Conservation (phyloP, 306 rosid genomes). For the Cicer cuneatum region DNA sequence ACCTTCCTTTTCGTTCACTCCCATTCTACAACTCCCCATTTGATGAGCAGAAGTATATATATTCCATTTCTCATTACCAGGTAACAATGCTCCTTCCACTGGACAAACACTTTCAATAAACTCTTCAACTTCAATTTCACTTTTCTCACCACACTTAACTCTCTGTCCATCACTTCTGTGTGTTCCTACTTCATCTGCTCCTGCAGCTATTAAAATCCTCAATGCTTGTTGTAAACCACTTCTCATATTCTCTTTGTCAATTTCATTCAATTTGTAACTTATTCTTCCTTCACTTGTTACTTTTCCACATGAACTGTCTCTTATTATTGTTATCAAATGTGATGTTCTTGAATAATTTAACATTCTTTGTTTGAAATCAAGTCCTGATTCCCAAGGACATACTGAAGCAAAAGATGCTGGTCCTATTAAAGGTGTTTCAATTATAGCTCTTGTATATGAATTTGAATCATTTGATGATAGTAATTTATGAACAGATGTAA, state of each 20-base stretch:
- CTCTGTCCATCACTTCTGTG: constrained; percentile 57
- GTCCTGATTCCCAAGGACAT: constrained; percentile 73
- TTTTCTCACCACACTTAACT: constrained; percentile 28
- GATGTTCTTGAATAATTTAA: constrained; percentile 67
- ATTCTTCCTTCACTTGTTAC: constrained; percentile 65
- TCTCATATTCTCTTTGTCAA: constrained; percentile 45
- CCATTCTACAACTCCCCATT: constrained; percentile 88
- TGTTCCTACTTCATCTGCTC: constrained; percentile 54
- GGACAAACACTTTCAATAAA: constrained; percentile 48
- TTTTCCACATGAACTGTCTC: constrained; percentile 64
- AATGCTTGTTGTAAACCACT: constrained; percentile 44
- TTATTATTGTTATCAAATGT: constrained; percentile 66
- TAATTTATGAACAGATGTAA: constrained; percentile 71
- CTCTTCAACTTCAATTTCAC: constrained; percentile 36
- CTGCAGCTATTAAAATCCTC: constrained; percentile 47
- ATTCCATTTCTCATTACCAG: constrained; percentile 55
- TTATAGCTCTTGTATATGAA: constrained; percentile 52
- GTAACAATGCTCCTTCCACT: constrained; percentile 54
- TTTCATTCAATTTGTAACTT: constrained; percentile 37
- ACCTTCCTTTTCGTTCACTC: constrained; percentile 65
- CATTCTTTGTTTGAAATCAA: constrained; percentile 69
- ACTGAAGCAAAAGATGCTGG: constrained; percentile 64
- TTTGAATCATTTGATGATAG: constrained; percentile 47
- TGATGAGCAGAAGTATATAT: constrained; percentile 70
- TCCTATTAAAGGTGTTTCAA: constrained; percentile 78